Evolutionary conservation across 129 eudicot species (phyloP).

Genomic region (Daucus carota): DNA sequence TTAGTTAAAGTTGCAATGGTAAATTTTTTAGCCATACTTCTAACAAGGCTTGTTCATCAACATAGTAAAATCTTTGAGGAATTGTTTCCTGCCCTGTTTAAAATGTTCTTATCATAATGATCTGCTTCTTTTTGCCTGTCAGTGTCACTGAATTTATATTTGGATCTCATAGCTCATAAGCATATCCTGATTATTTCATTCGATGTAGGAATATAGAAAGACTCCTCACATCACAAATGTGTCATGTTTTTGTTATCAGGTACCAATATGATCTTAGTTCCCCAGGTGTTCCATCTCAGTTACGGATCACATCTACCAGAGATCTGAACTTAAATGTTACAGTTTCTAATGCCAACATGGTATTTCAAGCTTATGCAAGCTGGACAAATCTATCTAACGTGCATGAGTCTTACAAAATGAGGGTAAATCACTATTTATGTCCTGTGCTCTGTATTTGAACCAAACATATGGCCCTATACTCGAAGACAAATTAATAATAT

Average conservation of each 20-base stretch:
- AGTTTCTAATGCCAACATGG: slow-evolving; percentile 78
- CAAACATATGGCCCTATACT: slow-evolving; percentile 6
- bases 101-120: background rate
- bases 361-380: slow-evolving; percentile 96
- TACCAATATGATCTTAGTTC: slow-evolving; percentile 73
- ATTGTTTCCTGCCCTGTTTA: background rate
- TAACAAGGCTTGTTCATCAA: background rate
- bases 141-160: background rate
- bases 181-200: background rate
- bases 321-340: slow-evolving; percentile 80
- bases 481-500: slow-evolving; percentile 3
- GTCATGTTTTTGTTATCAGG: slow-evolving; percentile 35
- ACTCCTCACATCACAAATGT: background rate
- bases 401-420: slow-evolving; percentile 43
- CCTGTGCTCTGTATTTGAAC: background rate
- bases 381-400: slow-evolving; percentile 75
- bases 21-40: background rate
- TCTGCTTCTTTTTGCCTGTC: background rate
- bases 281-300: slow-evolving; percentile 84
- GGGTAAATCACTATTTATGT: slow-evolving; percentile 20
- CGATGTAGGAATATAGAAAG: background rate
- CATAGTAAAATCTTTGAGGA: background rate
- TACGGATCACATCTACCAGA: slow-evolving; percentile 70
- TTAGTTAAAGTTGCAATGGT: background rate
- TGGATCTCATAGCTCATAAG: background rate